Conservation (phyloP, 1,139 yeast species). For the Yarrowia galli region DNA sequence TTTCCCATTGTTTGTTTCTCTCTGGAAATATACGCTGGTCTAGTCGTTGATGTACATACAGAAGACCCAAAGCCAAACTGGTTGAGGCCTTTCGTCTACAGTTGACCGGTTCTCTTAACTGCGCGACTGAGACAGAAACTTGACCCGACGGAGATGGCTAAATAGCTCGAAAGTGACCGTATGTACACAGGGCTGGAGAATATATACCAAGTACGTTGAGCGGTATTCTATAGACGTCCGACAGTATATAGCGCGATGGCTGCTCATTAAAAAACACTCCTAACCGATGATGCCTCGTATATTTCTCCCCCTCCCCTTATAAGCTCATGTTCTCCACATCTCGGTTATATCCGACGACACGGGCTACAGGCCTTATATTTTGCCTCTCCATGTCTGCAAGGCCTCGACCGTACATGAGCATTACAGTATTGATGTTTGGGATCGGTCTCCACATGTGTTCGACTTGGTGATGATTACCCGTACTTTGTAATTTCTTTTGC, state of each 20-base stretch:
- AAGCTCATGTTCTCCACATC: neutral
- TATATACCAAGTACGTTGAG: too few relatives aligned
- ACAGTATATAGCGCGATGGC: too few relatives aligned
- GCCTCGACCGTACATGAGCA: neutral
- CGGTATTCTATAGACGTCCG: too few relatives aligned
- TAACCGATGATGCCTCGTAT: neutral
- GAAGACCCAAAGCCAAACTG: neutral
- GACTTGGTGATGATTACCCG: neutral
- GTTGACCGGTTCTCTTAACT: neutral
- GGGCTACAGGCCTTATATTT: neutral
- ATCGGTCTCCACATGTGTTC: neutral
- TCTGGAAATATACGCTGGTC: neutral
- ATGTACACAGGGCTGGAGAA: too few relatives aligned
- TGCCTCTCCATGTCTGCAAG: neutral
- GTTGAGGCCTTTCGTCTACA: slow-evolving; percentile 17
- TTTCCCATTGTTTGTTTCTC: neutral
- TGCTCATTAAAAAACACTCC: too few relatives aligned
- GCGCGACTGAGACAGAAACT: slow-evolving; percentile 8
- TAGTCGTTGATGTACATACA: neutral
- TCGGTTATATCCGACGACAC: neutral
- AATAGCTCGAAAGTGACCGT: too few relatives aligned
- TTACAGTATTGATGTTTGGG: neutral
- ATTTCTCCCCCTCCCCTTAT: neutral
- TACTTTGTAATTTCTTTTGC: slow-evolving; percentile 7
- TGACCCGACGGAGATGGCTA: neutral